Percentiles rank a stretch among this genome's conserved stretches.
Conservation (phyloP, 176 grass and related monocot genomes). For the Rhynchospora pubera region DNA sequence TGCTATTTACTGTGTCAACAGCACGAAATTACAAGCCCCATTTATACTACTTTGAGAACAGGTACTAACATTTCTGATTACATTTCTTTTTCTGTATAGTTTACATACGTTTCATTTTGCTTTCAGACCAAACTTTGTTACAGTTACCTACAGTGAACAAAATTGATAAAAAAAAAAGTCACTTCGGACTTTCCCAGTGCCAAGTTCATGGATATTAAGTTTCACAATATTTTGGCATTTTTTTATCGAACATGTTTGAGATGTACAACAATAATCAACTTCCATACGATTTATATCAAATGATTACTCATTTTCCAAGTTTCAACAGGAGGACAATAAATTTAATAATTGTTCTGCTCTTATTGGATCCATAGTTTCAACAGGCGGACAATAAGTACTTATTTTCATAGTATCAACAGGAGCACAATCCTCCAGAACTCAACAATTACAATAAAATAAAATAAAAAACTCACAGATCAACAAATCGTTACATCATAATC, state of each 20-base stretch:
- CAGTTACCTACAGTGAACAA: not conserved
- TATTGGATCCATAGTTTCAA: not conserved
- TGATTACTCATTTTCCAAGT: not conserved
- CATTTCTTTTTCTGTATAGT: not conserved
- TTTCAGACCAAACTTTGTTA: too few species aligned
- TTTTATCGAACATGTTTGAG: not conserved
- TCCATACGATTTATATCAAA: not conserved
- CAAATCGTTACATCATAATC: not conserved
- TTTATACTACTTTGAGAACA: not conserved
- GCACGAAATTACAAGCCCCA: not conserved
- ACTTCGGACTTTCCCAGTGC: not conserved
- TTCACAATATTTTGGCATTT: not conserved
- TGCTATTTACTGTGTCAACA: not conserved
- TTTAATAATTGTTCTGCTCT: not conserved
- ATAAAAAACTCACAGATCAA: not conserved
- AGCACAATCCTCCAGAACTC: conserved; percentile 12
- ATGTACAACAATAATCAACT: not conserved
- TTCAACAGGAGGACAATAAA: not conserved
- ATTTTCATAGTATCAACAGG: conserved; percentile 4
- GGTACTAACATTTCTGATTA: not conserved
- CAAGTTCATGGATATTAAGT: not conserved
- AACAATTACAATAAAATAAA: conserved; percentile 20
- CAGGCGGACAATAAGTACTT: not conserved
- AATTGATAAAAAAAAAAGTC: not conserved
- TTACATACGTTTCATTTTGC: not conserved